These are phyloP conservation scores for Myxozyma melibiosi DNA, from an alignment of 805 yeast species.

Conservation along the genomic window DNA sequence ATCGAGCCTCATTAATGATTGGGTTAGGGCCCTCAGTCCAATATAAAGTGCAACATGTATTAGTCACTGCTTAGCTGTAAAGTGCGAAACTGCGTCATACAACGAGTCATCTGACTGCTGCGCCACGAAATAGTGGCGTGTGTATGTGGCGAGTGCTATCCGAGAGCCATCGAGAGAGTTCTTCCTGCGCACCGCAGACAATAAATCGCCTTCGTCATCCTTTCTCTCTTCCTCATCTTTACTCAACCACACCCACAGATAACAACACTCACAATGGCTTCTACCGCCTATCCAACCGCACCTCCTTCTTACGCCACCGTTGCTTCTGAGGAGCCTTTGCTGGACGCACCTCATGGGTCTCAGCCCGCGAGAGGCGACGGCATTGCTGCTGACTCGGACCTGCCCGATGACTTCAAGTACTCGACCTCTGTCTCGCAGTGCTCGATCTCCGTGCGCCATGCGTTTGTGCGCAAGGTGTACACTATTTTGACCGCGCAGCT, in stretches of 20 bases:
- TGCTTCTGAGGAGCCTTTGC: constrained; percentile 15
- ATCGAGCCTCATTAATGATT: background rate
- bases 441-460: constrained; percentile 70
- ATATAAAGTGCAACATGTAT: background rate
- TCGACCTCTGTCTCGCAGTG: constrained; percentile 76
- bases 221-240: background rate
- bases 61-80: no score
- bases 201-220: background rate
- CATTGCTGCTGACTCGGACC: constrained; percentile 24
- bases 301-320: constrained; percentile 20
- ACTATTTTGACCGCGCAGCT: constrained; percentile 68
- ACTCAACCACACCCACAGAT: background rate
- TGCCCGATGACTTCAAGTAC: constrained; percentile 71
- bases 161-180: background rate
- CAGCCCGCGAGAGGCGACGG: constrained; percentile 13
- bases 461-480: constrained; percentile 79
- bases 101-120: no score
- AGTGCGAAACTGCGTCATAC: no score
- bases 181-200: background rate
- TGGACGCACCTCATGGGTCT: constrained; percentile 19
- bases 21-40: background rate
- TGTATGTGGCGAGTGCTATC: no score
- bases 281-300: constrained; percentile 15
- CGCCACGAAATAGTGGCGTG: no score
- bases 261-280: constrained; percentile 1